phyloP scores from a whole-genome alignment of 192 early-diverging fungal genomes.

The Coemansia sp. region DNA sequence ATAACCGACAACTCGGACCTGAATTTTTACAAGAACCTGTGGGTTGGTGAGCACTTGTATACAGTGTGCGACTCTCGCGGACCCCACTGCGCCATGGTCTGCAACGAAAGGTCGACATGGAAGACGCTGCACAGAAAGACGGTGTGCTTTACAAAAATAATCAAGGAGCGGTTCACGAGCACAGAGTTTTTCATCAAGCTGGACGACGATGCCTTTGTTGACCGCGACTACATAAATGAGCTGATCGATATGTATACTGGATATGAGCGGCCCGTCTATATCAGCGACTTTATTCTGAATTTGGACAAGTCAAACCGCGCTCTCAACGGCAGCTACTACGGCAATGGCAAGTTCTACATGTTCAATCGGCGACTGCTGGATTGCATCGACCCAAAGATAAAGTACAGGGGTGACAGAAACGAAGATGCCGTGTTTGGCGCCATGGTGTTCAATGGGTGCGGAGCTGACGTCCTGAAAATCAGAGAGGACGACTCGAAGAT shows the following conservation, averaged over 20 bases:
- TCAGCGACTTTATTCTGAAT: constrained; percentile 30
- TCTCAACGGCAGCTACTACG: constrained; percentile 18
- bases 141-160: constrained; percentile 13
- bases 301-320: constrained; percentile 4
- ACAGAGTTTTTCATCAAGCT: constrained; percentile 39
- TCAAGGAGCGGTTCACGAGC: constrained; percentile 10
- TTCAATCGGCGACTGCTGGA: constrained; percentile 29
- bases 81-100: constrained; percentile 13
- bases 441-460: constrained; percentile 45
- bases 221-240: constrained; percentile 12
- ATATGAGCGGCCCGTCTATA: constrained; percentile 7
- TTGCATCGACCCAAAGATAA: constrained; percentile 19
- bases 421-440: constrained; percentile 44
- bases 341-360: constrained; percentile 49
- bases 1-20: constrained; percentile 26
- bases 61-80: constrained; percentile 29
- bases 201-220: constrained; percentile 28
- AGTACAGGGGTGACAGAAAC: constrained; percentile 12
- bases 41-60: constrained; percentile 25
- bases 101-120: constrained; percentile 22
- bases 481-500: constrained; percentile 34
- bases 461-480: constrained; percentile 15
- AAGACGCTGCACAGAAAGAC: constrained; percentile 24
- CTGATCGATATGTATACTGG: constrained; percentile 14
- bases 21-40: constrained; percentile 25